Conservation (phyloP, 2,329 filamentous ascomycete genomes). For the Fusarium nygamai region DNA sequence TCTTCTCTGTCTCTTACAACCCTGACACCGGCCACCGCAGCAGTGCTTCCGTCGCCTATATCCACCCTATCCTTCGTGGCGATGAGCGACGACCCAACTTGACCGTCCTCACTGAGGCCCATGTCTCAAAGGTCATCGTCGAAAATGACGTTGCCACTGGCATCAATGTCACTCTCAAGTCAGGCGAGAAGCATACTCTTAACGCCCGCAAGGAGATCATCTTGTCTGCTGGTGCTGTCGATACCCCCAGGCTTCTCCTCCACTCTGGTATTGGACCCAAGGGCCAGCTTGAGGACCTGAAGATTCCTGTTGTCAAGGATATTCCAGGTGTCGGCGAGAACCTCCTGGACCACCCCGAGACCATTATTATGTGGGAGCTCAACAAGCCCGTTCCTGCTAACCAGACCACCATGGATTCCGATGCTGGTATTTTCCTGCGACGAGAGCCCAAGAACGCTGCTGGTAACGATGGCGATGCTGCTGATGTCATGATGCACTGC, state of each 20-base stretch:
- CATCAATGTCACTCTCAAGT: constrained; percentile 71
- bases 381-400: constrained; percentile 78
- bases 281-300: constrained; percentile 62
- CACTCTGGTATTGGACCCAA: constrained; percentile 67
- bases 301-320: constrained; percentile 65
- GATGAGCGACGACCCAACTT: constrained; percentile 86
- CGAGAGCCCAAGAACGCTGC: constrained; percentile 76
- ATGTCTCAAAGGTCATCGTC: constrained; percentile 85
- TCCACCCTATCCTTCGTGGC: constrained; percentile 87
- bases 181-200: constrained; percentile 64
- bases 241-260: constrained; percentile 76
- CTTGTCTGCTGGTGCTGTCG: constrained; percentile 81
- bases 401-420: constrained; percentile 91
- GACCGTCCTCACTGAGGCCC: constrained; percentile 86
- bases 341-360: constrained; percentile 69
- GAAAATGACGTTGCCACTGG: constrained; percentile 76
- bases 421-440: constrained; percentile 88
- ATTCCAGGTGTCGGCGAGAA: constrained; percentile 70
- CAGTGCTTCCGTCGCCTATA: constrained; percentile 90
- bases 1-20: constrained; percentile 92
- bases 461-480: constrained; percentile 76
- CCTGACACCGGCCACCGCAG: constrained; percentile 86
- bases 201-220: constrained; percentile 79
- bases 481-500: constrained; percentile 96
- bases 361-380: constrained; percentile 77